phyloP scores from a whole-genome alignment of 768 basidiomycete genomes.

The Dentipellis sp. region DNA sequence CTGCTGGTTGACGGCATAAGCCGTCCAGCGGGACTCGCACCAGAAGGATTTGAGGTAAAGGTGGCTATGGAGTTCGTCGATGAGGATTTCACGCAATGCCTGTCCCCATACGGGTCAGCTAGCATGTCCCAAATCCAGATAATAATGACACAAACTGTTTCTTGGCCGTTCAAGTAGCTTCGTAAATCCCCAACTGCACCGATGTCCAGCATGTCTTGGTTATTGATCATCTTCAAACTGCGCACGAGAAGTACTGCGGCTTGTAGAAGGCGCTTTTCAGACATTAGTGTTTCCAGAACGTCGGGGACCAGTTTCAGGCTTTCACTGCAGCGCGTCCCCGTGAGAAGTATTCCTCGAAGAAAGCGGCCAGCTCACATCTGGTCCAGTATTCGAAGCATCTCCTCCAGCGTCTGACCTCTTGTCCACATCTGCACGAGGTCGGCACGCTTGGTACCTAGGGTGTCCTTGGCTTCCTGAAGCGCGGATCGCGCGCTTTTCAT shows the following conservation, averaged over 20 bases:
- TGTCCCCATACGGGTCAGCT: slow-evolving; percentile 23
- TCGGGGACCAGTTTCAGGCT: slow-evolving; percentile 87
- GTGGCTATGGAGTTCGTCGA: slow-evolving; percentile 94
- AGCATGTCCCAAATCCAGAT: neutral
- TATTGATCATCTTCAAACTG: slow-evolving; percentile 85
- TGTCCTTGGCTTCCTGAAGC: slow-evolving; percentile 73
- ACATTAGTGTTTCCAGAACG: slow-evolving; percentile 85
- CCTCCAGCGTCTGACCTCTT: slow-evolving; percentile 83
- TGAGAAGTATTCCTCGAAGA: neutral
- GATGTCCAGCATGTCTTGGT: slow-evolving; percentile 87
- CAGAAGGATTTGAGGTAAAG: slow-evolving; percentile 96
- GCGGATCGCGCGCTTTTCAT: slow-evolving; percentile 59
- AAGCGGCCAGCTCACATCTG: slow-evolving; percentile 53
- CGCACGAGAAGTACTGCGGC: slow-evolving; percentile 82
- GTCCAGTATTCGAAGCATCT: slow-evolving; percentile 92
- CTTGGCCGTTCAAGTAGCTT: slow-evolving; percentile 77
- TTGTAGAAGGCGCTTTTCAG: slow-evolving; percentile 87
- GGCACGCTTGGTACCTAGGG: slow-evolving; percentile 70
- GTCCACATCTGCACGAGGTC: slow-evolving; percentile 89
- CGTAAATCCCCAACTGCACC: slow-evolving; percentile 90
- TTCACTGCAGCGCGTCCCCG: slow-evolving; percentile 32
- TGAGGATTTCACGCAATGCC: slow-evolving; percentile 86
- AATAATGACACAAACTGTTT: slow-evolving; percentile 43
- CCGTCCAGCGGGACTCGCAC: slow-evolving; percentile 87
- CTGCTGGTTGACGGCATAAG: slow-evolving; percentile 75